phyloP scores from a whole-genome alignment of 2,329 filamentous ascomycete genomes.

The Nothophaeocryptopus gaeumannii region DNA sequence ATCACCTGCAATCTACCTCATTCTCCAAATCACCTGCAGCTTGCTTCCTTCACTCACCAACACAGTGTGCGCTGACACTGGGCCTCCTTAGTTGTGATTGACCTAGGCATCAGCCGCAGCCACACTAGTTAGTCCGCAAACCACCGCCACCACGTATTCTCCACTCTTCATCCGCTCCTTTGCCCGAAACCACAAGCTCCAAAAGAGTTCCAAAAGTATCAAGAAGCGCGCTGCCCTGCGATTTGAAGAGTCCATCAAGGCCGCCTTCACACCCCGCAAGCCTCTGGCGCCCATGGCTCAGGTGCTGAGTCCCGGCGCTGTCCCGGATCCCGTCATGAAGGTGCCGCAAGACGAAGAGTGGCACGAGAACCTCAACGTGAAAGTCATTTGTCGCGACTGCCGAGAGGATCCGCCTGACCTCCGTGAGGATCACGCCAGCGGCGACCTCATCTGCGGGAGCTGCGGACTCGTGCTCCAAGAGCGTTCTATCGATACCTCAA shows the following conservation, averaged over 20 bases:
- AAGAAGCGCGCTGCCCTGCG: slow-evolving; percentile 43
- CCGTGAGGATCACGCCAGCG: slow-evolving; percentile 85
- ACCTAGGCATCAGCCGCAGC: slow-evolving; percentile 16
- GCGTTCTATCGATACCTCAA: slow-evolving; percentile 90
- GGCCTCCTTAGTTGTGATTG: slow-evolving; percentile 25
- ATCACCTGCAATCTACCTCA: not conserved
- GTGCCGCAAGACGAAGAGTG: slow-evolving; percentile 51
- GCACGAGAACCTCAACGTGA: slow-evolving; percentile 82
- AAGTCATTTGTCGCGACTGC: slow-evolving; percentile 86
- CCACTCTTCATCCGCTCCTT: slow-evolving; percentile 61
- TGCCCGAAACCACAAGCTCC: slow-evolving; percentile 48
- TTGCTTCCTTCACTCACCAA: slow-evolving; percentile 1
- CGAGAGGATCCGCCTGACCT: slow-evolving; percentile 88
- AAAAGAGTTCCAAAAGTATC: slow-evolving; percentile 44
- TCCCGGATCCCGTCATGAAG: slow-evolving; percentile 38
- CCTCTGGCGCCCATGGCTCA: slow-evolving; percentile 34
- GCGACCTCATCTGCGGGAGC: slow-evolving; percentile 87
- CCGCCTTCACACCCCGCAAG: slow-evolving; percentile 26
- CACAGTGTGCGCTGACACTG: slow-evolving; percentile 19
- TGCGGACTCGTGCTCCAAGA: slow-evolving; percentile 89
- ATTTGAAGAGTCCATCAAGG: slow-evolving; percentile 31
- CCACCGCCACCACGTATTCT: slow-evolving; percentile 55
- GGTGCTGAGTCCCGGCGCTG: slow-evolving; percentile 45
- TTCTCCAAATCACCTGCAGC: not conserved
- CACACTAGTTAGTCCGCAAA: slow-evolving; percentile 11